Evolutionary conservation across 2,329 filamentous ascomycete species (phyloP).

Genomic region (Talaromyces albobiverticillius): DNA sequence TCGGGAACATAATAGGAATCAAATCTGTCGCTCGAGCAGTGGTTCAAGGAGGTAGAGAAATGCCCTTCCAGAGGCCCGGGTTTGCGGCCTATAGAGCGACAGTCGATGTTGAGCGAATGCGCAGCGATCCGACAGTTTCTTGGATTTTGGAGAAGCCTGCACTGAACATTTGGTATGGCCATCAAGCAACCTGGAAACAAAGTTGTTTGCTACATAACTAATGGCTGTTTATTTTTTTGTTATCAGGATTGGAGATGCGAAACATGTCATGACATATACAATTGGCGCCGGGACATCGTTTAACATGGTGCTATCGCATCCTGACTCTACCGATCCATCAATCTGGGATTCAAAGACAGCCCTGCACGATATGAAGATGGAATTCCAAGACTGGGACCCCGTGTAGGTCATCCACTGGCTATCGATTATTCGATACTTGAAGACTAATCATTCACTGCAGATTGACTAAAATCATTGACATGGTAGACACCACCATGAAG

Average conservation of each 20-base stretch:
- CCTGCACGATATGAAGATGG: slow-evolving; percentile 31
- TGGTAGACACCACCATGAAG: slow-evolving; percentile 61
- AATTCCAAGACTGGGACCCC: slow-evolving; percentile 66
- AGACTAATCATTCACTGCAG: slow-evolving; percentile 6
- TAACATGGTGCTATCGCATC: slow-evolving; percentile 65
- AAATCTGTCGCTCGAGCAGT: slow-evolving; percentile 5
- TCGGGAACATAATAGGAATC: slow-evolving; percentile 4
- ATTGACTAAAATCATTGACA: slow-evolving; percentile 33
- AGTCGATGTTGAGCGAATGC: slow-evolving; percentile 38
- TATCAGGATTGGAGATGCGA: slow-evolving; percentile 48
- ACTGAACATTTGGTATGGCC: slow-evolving; percentile 38
- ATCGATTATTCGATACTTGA: background rate
- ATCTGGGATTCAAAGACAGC: slow-evolving; percentile 51
- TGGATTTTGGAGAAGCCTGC: slow-evolving; percentile 41
- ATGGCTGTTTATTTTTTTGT: slow-evolving; percentile 46
- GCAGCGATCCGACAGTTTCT: slow-evolving; percentile 31
- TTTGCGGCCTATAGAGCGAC: slow-evolving; percentile 45
- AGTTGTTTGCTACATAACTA: slow-evolving; percentile 16
- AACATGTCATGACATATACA: slow-evolving; percentile 66
- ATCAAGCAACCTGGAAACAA: no score
- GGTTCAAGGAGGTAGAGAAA: slow-evolving; percentile 41
- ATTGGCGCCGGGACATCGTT: slow-evolving; percentile 52
- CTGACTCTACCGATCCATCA: slow-evolving; percentile 58
- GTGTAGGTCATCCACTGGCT: slow-evolving; percentile 28
- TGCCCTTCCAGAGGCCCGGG: slow-evolving; percentile 40